Evolutionary conservation across 2,329 filamentous ascomycete species (phyloP), one percentile per base, ranked within the genome.

Genomic region (Fusarium coffeatum): DNA sequence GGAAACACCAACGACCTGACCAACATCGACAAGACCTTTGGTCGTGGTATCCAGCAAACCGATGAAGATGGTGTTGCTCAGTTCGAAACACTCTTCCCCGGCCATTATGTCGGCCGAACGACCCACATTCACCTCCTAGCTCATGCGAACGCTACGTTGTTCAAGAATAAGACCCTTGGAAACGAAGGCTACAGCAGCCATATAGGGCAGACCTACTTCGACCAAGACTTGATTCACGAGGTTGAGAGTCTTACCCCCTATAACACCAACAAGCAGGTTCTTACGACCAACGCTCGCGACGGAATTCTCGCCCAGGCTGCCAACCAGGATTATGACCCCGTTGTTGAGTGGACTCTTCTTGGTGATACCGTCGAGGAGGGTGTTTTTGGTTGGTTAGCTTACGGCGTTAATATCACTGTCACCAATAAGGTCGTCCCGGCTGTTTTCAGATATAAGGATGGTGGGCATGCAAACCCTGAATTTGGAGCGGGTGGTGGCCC

Each of bases 191-290:
- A 78, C 34, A 83, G 87, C 55, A 85, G 86, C 11, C 87, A 91
- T 76, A 84, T 90, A 30, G 88, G 89, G n/a, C 88, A 91, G 76
- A 78, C 89, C 57, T 91, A 89, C 80, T 88, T 89, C 73, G 87
- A 90, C 76, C 85, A 90, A 73, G 81, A 83, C 63, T 83, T 91
- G 42, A 83, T 88, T 59, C 63, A 77, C 5, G 73, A 80, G 13
- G 86, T 89, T 50, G 86, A 88, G 64, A 72, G 76, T 16, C 78
- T 79, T 1, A 72, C 77, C 2, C 87, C 88, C 1, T 87, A 87
- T 76, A 76, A 68, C 43, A 75, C 74, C 55, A 87, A 87, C 76
- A 81, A 77, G 0, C 82, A 84, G 70, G 62, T 71, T 0, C 61
- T 85, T 9, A 62, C 13, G 1, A 62, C 55, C 6, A 62, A 61